Percentiles rank a stretch among this genome's conserved stretches.
Evolutionary conservation across 768 basidiomycete species (phyloP).

Genomic region (Rhizopogon vinicolor): DNA sequence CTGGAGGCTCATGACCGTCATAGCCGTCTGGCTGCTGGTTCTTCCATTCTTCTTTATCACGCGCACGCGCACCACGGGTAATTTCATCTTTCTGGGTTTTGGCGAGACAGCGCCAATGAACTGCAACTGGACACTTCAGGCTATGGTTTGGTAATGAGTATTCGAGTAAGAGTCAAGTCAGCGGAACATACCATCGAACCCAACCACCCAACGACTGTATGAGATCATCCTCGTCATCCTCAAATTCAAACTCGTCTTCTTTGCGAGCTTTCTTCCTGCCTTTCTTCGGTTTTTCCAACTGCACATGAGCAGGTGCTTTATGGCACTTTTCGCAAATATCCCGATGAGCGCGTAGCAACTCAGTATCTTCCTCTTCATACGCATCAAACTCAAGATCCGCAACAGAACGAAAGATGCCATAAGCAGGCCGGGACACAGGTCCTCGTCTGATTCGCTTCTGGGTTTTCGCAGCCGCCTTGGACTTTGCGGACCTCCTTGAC

Average conservation of each 20-base stretch:
- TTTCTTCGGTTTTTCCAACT: constrained; percentile 35
- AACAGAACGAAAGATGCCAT: constrained; percentile 42
- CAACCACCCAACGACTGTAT: constrained; percentile 64
- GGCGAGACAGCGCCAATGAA: constrained; percentile 76
- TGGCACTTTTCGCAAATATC: constrained; percentile 71
- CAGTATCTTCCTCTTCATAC: constrained; percentile 52
- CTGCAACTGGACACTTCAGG: constrained; percentile 70
- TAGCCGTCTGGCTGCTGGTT: constrained; percentile 17
- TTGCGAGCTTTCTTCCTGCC: constrained; percentile 36
- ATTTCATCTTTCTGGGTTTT: constrained; percentile 67
- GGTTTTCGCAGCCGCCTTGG: constrained; percentile 1
- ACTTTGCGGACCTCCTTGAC: constrained; percentile 5
- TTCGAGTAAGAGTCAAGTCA: background rate
- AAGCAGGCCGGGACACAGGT: constrained; percentile 40
- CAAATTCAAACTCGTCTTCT: constrained; percentile 46
- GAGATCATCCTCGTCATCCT: constrained; percentile 49
- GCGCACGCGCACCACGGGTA: constrained; percentile 54
- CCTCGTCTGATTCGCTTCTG: constrained; percentile 26
- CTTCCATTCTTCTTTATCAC: constrained; percentile 41
- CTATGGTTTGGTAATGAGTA: constrained; percentile 30
- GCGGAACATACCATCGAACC: constrained; percentile 71
- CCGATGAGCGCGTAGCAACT: constrained; percentile 56
- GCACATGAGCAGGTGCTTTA: constrained; percentile 49
- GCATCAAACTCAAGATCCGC: constrained; percentile 36
- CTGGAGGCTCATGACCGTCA: constrained; percentile 12